Evolutionary conservation across 441 rosid species (phyloP), one percentile per base, ranked within the genome.

Genomic region (Francoa sonchifolia): DNA sequence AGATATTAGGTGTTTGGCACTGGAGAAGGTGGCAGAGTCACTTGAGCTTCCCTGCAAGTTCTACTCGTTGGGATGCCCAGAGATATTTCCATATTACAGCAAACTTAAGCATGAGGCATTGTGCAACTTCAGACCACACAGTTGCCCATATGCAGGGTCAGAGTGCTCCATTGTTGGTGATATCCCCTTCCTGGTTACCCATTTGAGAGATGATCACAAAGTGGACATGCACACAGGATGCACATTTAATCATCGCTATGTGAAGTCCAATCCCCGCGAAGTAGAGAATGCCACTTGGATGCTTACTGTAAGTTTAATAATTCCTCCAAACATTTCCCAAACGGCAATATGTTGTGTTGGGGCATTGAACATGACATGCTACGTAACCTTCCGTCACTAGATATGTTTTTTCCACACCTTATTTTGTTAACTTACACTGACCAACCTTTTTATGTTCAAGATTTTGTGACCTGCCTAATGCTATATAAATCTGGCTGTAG

Each of bases 251-350:
- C 92, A 77, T 53, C 77, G 82, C 4, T 80, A 77, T 47, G 86
- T 77, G 33, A 80, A 80, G 36, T 68, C 85, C 22, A 80, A 80
- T 63, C 83, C 92, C 0, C 83, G 72, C 31, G 90, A 76, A 57
- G 85, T 74, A 16, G 85, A 74, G 68, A 80, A 77, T 42, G 90
- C 90, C n/a, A 77, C 85, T 13, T 74, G 90, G 85, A 77, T 80
- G 90, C 61, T 74, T 28, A 80, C 90, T 76, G 82, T 77, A 68
- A 18, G 35, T 11, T 32, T 6, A 5, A 32, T 32, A 3, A 10
- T 14, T 3, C 15, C 35, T 32, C 1, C n/a, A 10, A 32, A 32
- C 12, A 10, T 8, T 30, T 30, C 8, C 33, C 33, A 3, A 10
- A 32, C n/a, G n/a, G n/a, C n/a, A n/a, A n/a, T n/a, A n/a, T n/a